Evolutionary conservation across 2,329 filamentous ascomycete genomes (phyloP).

Genomic region (Raffaelea ambrosiae): DNA sequence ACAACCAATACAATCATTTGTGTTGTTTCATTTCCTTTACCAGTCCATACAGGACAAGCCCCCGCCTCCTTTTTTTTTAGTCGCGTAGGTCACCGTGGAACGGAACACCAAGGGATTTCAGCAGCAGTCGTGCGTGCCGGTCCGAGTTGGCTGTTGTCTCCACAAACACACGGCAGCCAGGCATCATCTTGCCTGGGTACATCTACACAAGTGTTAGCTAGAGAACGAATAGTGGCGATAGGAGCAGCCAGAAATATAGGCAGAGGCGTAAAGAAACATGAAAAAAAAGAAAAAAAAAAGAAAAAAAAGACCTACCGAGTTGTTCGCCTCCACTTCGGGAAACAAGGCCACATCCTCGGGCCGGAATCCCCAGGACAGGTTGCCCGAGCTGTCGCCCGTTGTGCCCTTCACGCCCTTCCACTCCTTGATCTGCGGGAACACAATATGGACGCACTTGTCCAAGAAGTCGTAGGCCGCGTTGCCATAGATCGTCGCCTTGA

Average conservation of each 20-base stretch:
- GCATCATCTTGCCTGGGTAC: constrained; percentile 64
- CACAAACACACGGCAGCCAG: constrained; percentile 74
- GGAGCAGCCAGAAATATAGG: neutral
- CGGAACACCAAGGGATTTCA: constrained; percentile 65
- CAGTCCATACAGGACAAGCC: too few species aligned
- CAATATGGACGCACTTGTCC: constrained; percentile 80
- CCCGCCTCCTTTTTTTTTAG: too few species aligned
- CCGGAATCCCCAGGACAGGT: constrained; percentile 73
- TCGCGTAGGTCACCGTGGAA: constrained; percentile 54
- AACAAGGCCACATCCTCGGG: constrained; percentile 72
- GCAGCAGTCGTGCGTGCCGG: constrained; percentile 70
- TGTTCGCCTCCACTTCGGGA: constrained; percentile 91
- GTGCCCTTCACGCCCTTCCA: constrained; percentile 63
- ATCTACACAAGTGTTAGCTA: constrained; percentile 30
- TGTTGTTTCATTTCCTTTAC: too few species aligned
- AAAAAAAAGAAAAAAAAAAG: constrained; percentile 1
- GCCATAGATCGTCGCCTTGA: constrained; percentile 69
- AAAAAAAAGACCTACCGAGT: constrained; percentile 60
- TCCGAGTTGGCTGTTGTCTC: constrained; percentile 81
- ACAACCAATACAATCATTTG: too few species aligned
- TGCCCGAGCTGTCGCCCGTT: constrained; percentile 81
- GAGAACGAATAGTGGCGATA: too few species aligned
- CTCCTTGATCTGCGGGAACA: constrained; percentile 93
- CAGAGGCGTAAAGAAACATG: neutral
- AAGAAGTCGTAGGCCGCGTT: constrained; percentile 85